Evolutionary conservation across 176 grass and related monocot genomes (phyloP), one percentile per base, ranked within the genome.

Genomic region (Ensete ventricosum): DNA sequence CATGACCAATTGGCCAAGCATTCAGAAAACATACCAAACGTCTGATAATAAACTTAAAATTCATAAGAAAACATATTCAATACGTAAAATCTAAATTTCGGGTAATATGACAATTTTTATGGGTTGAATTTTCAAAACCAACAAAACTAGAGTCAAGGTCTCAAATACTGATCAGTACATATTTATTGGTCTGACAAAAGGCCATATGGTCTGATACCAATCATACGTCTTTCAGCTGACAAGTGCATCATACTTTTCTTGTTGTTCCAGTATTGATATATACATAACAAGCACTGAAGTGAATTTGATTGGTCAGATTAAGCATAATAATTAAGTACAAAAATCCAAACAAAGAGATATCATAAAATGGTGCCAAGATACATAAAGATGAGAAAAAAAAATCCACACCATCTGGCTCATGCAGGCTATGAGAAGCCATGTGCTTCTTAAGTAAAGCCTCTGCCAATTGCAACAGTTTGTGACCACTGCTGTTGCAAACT

Each of bases 211-310:
- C 34, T 43, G 34, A 43, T 43, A 43, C 4, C 34, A 43, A 43
- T 43, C 34, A 6, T 43, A 43, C 5, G 34, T 43, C 34, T 43
- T 43, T 43, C 34, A 43, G 3, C 34, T 43, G 34, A 43, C 22
- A 23, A 23, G 22, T 77, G 79, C 60, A 67, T 89, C 96, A 82
- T 85, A 99, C 69, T 99, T 99, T 74, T 73, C 71, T 83, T 99
- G 91, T 76, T 99, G 88, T 85, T 99, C 96, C 83, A 99, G 76
- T 78, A 99, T 84, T 84, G 96, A 91, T 82, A 99, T 76, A 69
- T 91, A 95, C 54, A 99, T 81, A 52, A 81, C 52, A 7, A 99
- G 86, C 43, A 91, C 95, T 99, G 86, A 55, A 83, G 81, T 29
- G 76, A 66, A 72, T 64, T 80, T 59, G 19, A 55, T 26, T 72